phyloP scores from a whole-genome alignment of 768 basidiomycete species.

The Tricholomella constricta region DNA sequence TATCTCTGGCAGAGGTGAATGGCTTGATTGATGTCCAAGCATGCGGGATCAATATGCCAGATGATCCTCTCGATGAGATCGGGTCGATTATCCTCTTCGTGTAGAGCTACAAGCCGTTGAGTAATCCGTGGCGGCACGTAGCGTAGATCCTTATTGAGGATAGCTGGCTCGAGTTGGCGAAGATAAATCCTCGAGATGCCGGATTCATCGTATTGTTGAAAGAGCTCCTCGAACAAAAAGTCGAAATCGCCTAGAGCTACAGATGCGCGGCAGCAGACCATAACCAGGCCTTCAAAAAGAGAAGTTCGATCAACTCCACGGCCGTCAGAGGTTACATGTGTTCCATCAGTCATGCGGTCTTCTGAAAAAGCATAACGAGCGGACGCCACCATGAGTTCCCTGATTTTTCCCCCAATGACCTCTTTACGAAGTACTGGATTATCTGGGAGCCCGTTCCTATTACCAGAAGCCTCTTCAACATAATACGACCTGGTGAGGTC shows the following conservation, averaged over 20 bases:
- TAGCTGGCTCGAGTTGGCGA: constrained; percentile 75
- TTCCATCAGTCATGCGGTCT: constrained; percentile 89
- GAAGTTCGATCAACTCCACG: constrained; percentile 91
- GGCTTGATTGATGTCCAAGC: constrained; percentile 92
- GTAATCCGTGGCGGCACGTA: constrained; percentile 86
- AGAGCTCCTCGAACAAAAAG: constrained; percentile 92
- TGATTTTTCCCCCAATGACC: constrained; percentile 74
- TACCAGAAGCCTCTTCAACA: constrained; percentile 76
- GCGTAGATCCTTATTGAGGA: constrained; percentile 72
- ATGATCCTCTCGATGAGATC: constrained; percentile 87
- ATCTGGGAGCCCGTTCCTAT: constrained; percentile 82
- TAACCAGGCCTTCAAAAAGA: constrained; percentile 87
- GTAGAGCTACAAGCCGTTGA: constrained; percentile 77
- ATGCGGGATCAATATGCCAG: constrained; percentile 93
- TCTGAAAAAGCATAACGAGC: constrained; percentile 91
- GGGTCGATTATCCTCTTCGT: constrained; percentile 69
- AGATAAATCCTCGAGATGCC: constrained; percentile 89
- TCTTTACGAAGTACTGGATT: constrained; percentile 55
- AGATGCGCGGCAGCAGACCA: constrained; percentile 75
- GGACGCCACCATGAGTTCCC: constrained; percentile 86
- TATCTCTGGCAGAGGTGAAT: constrained; percentile 83
- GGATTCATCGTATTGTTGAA: constrained; percentile 81
- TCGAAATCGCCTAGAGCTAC: constrained; percentile 79
- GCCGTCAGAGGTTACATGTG: constrained; percentile 78
- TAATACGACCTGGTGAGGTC: constrained; percentile 85